phyloP scores from a whole-genome alignment of 257 asterid genomes.

The Marsdenia floribunda region DNA sequence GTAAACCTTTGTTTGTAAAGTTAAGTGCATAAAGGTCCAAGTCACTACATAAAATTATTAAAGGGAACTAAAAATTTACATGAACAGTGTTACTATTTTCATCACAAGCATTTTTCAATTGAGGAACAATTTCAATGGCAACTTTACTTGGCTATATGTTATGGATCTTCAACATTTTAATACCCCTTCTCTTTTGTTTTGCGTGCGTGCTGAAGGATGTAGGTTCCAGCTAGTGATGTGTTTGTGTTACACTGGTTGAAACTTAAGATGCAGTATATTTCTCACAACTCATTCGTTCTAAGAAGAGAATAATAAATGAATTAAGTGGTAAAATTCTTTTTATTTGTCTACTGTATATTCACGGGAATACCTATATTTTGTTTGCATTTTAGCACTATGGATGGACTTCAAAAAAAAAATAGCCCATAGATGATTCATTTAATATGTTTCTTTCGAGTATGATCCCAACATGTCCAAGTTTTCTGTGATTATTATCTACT shows the following conservation, averaged over 20 bases:
- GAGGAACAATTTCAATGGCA: background rate
- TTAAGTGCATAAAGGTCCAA: background rate
- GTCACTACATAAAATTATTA: background rate
- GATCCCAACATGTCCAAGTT: background rate
- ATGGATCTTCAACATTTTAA: background rate
- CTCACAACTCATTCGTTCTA: background rate
- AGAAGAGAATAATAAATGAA: background rate
- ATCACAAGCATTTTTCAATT: background rate
- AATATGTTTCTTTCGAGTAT: background rate
- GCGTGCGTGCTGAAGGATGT: background rate
- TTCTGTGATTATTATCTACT: background rate
- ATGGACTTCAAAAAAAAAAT: background rate
- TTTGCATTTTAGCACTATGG: background rate
- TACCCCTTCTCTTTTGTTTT: background rate
- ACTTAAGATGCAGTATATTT: background rate
- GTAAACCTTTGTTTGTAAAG: background rate
- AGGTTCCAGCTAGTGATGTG: background rate
- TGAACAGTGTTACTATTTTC: background rate
- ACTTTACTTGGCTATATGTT: background rate
- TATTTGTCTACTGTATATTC: background rate
- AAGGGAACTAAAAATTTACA: background rate
- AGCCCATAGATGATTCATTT: background rate
- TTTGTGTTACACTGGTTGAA: background rate
- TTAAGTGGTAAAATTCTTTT: background rate
- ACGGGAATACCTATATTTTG: background rate